These are phyloP conservation scores for Pecoramyces ruminantium DNA, from an alignment of 192 early-diverging fungal genomes.

Conservation along the genomic window DNA sequence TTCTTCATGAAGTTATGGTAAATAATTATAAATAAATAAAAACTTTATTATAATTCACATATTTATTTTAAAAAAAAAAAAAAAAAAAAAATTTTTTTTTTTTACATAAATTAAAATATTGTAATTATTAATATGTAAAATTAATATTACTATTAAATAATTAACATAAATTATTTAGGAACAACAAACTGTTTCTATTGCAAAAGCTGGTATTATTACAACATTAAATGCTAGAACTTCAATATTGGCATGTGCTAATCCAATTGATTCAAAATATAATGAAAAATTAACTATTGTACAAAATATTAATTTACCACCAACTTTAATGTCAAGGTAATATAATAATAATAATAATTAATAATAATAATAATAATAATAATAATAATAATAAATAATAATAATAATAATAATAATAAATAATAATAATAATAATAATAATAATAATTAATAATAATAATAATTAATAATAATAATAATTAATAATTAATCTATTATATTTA, in stretches of 20 bases:
- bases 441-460: not conserved
- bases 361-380: not conserved
- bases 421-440: not conserved
- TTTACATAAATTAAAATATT: no score
- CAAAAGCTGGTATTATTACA: constrained; percentile 97
- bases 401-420: not conserved
- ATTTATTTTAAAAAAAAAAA: no score
- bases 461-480: not conserved
- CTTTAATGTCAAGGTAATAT: constrained; percentile 68
- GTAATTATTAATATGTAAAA: no score
- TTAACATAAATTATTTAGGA: constrained; percentile 46
- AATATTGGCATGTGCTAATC: constrained; percentile 86
- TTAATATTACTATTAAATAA: no score
- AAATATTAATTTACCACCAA: constrained; percentile 81
- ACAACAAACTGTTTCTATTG: constrained; percentile 94
- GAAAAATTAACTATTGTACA: constrained; percentile 60
- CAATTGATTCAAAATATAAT: constrained; percentile 80
- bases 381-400: not conserved
- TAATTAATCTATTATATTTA: no score
- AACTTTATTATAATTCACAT: no score
- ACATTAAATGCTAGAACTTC: constrained; percentile 93
- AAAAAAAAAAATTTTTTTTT: no score
- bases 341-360: not conserved
- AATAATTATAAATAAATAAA: not conserved
- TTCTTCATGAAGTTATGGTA: constrained; percentile 95